phyloP scores from a whole-genome alignment of 345 rosid species.

The Excoecaria cochinchinensis region DNA sequence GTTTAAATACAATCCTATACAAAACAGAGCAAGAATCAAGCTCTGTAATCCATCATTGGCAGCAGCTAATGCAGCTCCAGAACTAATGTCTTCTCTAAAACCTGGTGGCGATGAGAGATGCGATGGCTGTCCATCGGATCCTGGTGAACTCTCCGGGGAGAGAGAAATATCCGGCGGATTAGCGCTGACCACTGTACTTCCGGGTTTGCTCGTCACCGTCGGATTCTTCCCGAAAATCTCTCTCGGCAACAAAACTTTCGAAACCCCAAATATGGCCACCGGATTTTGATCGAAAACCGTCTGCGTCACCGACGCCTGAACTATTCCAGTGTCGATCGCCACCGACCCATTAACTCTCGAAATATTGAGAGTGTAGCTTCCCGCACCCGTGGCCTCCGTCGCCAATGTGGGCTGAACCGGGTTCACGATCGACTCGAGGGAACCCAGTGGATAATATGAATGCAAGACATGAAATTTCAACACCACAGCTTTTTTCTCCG shows the following conservation, averaged over 20 bases:
- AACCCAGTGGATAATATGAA: conserved; percentile 89
- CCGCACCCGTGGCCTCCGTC: conserved; percentile 75
- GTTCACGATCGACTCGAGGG: conserved; percentile 81
- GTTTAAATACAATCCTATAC: conserved; percentile 61
- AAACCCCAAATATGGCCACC: conserved; percentile 80
- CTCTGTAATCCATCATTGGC: conserved; percentile 5
- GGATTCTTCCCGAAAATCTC: conserved; percentile 58
- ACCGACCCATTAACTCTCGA: conserved; percentile 78
- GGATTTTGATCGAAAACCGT: conserved; percentile 89
- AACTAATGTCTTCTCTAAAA: conserved; percentile 29
- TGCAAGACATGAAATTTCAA: conserved; percentile 81
- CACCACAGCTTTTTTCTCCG: conserved; percentile 66
- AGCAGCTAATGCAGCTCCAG: conserved; percentile 25
- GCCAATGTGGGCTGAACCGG: conserved; percentile 93
- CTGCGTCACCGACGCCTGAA: conserved; percentile 79
- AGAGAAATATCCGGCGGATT: conserved; percentile 47
- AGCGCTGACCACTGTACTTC: conserved; percentile 27
- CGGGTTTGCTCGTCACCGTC: conserved; percentile 31
- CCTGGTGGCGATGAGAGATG: conserved; percentile 58
- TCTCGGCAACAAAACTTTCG: conserved; percentile 74
- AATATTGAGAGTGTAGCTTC: conserved; percentile 76
- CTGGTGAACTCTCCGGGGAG: conserved; percentile 52
- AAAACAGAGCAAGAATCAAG: conserved; percentile 33
- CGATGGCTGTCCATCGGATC: conserved; percentile 28
- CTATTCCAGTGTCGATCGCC: conserved; percentile 69